Evolutionary conservation across 2,329 filamentous ascomycete genomes (phyloP), one percentile per base, ranked within the genome.

Genomic region (Alternaria incomplexa): DNA sequence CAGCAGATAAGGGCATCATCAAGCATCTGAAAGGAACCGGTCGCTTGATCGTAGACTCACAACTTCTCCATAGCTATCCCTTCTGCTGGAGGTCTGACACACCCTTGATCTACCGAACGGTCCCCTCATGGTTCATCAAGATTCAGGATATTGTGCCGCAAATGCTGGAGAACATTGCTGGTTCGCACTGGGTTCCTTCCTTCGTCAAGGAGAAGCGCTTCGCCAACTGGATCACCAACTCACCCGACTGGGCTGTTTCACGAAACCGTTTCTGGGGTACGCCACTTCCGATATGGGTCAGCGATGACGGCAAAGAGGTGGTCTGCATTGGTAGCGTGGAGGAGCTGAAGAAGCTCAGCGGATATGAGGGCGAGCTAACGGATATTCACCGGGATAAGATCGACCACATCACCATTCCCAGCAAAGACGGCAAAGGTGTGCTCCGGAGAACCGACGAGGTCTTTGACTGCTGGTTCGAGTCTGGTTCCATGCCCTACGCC

Each of bases 401-500:
- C 67, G 95, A 98, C 75, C 85, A 93, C 71, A 97, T 98, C 79
- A 97, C 93, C 47, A 97, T 98, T 67, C 94, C 94, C 1, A 96
- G 92, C 77, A 91, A 92, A 80, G 87, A 90, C 81, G 94, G 94
- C 70, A 97, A 95, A 76, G 94, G 93, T 20, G 85, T 86, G n/a
- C 83, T 97, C 65, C 90, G 87, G 73, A 90, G 94, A 70, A 87
- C 96, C 10, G 90, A 93, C 55, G 93, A 97, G 78, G 93, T 97
- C 5, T 97, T 97, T 72, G 94, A 97, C 81, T 97, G 94, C 78
- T 97, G 94, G 93, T 97, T 97, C 67, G 94, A 97, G 81, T 97
- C 93, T 46, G 94, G 94, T 64, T 94, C 91, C 77, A 97, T 97
- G 94, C 94, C 94, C 3, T 97, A 97, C 77, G 92, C 93, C 45